phyloP scores from a whole-genome alignment of 257 asterid species.

The Datura wrightii region DNA sequence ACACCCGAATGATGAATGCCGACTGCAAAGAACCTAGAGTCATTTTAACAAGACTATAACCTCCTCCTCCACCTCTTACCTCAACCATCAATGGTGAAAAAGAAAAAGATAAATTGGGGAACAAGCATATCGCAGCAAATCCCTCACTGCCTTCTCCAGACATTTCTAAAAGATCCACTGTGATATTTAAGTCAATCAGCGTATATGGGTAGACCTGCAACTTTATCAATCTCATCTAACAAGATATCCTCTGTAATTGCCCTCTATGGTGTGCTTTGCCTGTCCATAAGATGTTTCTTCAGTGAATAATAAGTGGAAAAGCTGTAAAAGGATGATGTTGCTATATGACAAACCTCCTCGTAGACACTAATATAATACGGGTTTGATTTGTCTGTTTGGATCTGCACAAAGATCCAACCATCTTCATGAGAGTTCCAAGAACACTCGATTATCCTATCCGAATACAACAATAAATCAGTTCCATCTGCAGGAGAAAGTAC shows the following conservation, averaged over 20 bases:
- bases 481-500: constrained; percentile 26
- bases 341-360: constrained; percentile 31
- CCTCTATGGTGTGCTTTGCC: constrained; percentile 25
- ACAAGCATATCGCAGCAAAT: neutral
- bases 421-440: constrained; percentile 27
- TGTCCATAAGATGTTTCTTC: constrained; percentile 24
- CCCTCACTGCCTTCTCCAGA: constrained; percentile 22
- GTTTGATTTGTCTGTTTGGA: constrained; percentile 28
- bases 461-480: constrained; percentile 29
- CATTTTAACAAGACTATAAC: neutral
- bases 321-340: neutral
- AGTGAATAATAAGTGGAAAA: constrained; percentile 12
- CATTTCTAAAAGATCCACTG: constrained; percentile 20
- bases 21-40: constrained; percentile 12
- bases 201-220: constrained; percentile 21
- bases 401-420: constrained; percentile 33
- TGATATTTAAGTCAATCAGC: constrained; percentile 15
- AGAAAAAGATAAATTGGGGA: neutral
- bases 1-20: neutral
- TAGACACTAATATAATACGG: constrained; percentile 32
- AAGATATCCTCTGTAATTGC: constrained; percentile 19
- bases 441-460: constrained; percentile 30
- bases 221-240: constrained; percentile 23
- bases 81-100: constrained; percentile 1
- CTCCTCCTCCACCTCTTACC: neutral